Evolutionary conservation across 2,329 filamentous ascomycete genomes (phyloP), one percentile per base, ranked within the genome.

Genomic region (Cercospora citrullina): DNA sequence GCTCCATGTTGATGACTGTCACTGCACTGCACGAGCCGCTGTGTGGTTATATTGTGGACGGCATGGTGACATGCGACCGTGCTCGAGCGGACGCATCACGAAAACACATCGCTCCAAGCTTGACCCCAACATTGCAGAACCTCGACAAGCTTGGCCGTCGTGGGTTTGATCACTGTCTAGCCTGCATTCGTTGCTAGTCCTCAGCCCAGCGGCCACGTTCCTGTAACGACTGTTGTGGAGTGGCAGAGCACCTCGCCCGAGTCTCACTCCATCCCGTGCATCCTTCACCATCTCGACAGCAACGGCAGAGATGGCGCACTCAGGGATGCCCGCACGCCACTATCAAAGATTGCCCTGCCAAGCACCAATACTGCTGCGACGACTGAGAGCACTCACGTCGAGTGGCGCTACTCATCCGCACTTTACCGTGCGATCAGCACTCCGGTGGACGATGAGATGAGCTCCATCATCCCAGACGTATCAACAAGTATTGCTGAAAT

Each of bases 401-500:
- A 23, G 48, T 53, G 48, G 48, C 48, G 48, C 48, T 23, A 26
- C 48, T 14, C 48, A 53, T n/a, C 48, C 48, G 48, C 14, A 16
- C 48, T 16, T 26, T 28, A 28, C 23, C 48, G 12, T 26, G 23
- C 48, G 48, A 53, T 53, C 60, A 51, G 60, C 60, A 12, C 33
- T 36, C 31, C 31, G 28, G 57, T 60, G 28, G 31, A 39, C 45
- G 33, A 31, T 45, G 31, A 42, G 57, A 60, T 39, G 26, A 60
- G 57, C 57, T 18, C 28, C 31, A 33, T 33, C 59, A 61, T 61
- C 9, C 59, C 33, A 61, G 59, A 31, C 59, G 14, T 45, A n/a
- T n/a, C n/a, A n/a, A n/a, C n/a, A n/a, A n/a, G n/a, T n/a, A 28
- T 12, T 62, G 36, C 23, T 48, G 36, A 28, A 16, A 9, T 62